Evolutionary conservation across 768 basidiomycete species (phyloP).

Genomic region (Cyclocybe aegerita): DNA sequence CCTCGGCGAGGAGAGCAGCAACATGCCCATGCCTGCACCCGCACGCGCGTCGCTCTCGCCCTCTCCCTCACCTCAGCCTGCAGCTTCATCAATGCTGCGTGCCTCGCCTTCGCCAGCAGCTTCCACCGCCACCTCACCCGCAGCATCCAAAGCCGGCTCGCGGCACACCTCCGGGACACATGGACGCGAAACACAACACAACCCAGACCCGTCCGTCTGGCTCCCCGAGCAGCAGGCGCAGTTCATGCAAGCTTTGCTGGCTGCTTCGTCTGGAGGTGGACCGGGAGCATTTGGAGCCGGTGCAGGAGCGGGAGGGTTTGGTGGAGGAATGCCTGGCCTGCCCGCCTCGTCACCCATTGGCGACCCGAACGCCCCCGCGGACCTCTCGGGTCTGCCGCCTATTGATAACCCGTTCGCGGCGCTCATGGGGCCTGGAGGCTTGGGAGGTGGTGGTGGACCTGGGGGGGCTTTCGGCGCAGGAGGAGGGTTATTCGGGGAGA

Average conservation of each 20-base stretch:
- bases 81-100: background rate
- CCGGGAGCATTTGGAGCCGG: too few relatives aligned
- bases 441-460: conserved; percentile 11
- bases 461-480: background rate
- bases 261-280: conserved; percentile 14
- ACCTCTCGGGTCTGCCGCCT: conserved; percentile 24
- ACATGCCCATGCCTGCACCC: conserved; percentile 37
- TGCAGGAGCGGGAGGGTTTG: conserved; percentile 20
- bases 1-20: conserved; percentile 43
- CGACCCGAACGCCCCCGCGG: conserved; percentile 19
- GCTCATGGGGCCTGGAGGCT: conserved; percentile 34
- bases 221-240: conserved; percentile 67
- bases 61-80: conserved; percentile 23
- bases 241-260: conserved; percentile 65
- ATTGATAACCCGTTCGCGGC: conserved; percentile 49
- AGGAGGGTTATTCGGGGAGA: background rate
- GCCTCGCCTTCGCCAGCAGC: conserved; percentile 10
- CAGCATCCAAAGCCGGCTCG: background rate
- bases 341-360: conserved; percentile 21
- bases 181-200: conserved; percentile 10
- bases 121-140: conserved; percentile 12
- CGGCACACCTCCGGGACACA: conserved; percentile 6
- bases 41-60: conserved; percentile 27
- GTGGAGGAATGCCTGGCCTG: conserved; percentile 10
- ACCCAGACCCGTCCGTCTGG: conserved; percentile 60